phyloP scores from a whole-genome alignment of 1,284 basidiomycete genomes.

The Peniophora sp. region DNA sequence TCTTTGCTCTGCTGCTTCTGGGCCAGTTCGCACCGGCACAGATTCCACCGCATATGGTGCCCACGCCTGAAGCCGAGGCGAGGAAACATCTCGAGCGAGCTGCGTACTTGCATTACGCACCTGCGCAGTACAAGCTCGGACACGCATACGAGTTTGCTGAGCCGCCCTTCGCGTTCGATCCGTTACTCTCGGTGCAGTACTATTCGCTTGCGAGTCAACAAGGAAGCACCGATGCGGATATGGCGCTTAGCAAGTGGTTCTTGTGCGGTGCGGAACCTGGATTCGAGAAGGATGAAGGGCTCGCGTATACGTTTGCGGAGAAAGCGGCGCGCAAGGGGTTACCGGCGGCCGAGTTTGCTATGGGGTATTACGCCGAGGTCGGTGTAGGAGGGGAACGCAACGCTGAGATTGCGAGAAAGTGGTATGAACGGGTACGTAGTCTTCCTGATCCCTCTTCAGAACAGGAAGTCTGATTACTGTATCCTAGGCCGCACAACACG shows the following conservation, averaged over 20 bases:
- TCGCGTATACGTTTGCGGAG: conserved; percentile 88
- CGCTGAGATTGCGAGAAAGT: conserved; percentile 53
- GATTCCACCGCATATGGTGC: conserved; percentile 47
- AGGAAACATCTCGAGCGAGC: conserved; percentile 67
- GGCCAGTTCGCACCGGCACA: conserved; percentile 64
- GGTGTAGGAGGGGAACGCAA: conserved; percentile 68
- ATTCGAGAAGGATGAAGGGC: conserved; percentile 85
- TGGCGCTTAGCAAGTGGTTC: conserved; percentile 96
- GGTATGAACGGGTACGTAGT: conserved; percentile 56
- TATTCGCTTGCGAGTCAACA: conserved; percentile 82
- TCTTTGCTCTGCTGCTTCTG: conserved; percentile 77
- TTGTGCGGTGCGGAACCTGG: conserved; percentile 75
- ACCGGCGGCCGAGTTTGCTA: conserved; percentile 85
- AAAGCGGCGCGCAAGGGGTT: conserved; percentile 81
- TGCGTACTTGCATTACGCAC: conserved; percentile 80
- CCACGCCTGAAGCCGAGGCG: conserved; percentile 35
- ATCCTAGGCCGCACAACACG: conserved; percentile 66
- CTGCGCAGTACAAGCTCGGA: conserved; percentile 91
- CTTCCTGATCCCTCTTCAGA: background rate
- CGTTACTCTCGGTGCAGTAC: conserved; percentile 87
- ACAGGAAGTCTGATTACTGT: background rate
- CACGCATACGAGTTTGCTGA: conserved; percentile 90
- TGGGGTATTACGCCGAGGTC: conserved; percentile 89
- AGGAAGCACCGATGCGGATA: conserved; percentile 88
- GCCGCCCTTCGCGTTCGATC: conserved; percentile 82